Evolutionary conservation across 345 rosid genomes (phyloP).

Genomic region (Eutrema heterophyllum): DNA sequence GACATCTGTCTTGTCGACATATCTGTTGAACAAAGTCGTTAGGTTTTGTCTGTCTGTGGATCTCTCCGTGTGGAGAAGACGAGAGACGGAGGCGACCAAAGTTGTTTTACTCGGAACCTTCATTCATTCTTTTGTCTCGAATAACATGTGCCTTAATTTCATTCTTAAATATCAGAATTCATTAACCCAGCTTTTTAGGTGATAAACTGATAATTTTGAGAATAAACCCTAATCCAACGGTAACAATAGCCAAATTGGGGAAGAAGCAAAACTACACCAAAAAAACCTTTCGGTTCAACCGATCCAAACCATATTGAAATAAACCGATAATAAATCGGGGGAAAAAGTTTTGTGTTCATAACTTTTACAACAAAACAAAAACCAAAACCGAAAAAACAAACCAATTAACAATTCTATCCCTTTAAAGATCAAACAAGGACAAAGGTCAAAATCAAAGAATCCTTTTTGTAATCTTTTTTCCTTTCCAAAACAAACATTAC

Average conservation of each 20-base stretch:
- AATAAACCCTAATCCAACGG: neutral
- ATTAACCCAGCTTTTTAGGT: neutral
- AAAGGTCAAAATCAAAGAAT: constrained; percentile 23
- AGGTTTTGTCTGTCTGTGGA: constrained; percentile 48
- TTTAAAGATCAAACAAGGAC: no score
- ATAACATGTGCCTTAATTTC: neutral
- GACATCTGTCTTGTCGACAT: constrained; percentile 64
- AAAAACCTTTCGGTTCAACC: neutral
- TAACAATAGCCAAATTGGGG: neutral
- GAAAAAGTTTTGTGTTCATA: no score
- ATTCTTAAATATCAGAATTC: neutral
- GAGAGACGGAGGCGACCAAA: neutral
- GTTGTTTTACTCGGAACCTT: constrained; percentile 26
- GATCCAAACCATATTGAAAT: neutral
- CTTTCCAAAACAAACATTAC: constrained; percentile 15
- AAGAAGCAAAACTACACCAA: neutral
- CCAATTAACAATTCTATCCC: no score
- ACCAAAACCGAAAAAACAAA: neutral
- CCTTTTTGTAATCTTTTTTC: neutral
- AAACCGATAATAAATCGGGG: neutral
- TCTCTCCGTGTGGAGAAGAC: constrained; percentile 25
- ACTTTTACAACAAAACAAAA: neutral
- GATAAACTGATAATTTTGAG: neutral
- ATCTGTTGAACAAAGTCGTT: constrained; percentile 55
- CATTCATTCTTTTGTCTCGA: constrained; percentile 33